A percentile compares a stretch with the other conserved stretches of the same genome.
phyloP scores from a whole-genome alignment of 805 yeast species.

The Cephaloascus fragrans region DNA sequence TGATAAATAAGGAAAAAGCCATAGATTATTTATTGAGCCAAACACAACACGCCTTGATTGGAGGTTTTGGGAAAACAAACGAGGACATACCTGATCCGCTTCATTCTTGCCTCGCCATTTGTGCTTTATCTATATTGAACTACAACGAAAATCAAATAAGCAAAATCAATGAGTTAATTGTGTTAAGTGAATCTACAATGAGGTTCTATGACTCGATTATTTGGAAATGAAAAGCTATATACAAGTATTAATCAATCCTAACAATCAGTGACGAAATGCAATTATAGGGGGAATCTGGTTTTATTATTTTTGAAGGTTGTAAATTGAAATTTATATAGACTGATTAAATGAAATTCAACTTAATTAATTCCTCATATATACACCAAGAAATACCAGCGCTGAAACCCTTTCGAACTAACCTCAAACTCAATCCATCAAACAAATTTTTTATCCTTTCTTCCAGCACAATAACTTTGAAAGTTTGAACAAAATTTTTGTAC shows the following conservation, averaged over 20 bases:
- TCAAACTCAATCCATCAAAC: slow-evolving; percentile 75
- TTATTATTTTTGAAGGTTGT: too few relatives aligned
- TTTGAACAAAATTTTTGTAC: slow-evolving; percentile 30
- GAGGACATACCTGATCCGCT: slow-evolving; percentile 61
- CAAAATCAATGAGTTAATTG: slow-evolving; percentile 16
- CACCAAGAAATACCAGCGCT: slow-evolving; percentile 98
- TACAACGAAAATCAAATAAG: slow-evolving; percentile 7
- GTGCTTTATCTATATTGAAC: slow-evolving; percentile 33
- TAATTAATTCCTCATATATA: slow-evolving; percentile 82
- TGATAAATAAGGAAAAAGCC: slow-evolving; percentile 26
- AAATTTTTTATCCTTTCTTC: slow-evolving; percentile 44
- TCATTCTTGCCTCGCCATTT: slow-evolving; percentile 55
- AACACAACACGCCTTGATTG: slow-evolving; percentile 55
- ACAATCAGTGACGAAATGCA: background rate
- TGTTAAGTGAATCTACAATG: slow-evolving; percentile 12
- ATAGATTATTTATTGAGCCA: slow-evolving; percentile 33
- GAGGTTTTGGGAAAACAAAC: slow-evolving; percentile 71
- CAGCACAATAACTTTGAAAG: slow-evolving; percentile 25
- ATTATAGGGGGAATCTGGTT: too few relatives aligned
- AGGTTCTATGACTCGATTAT: slow-evolving; percentile 1
- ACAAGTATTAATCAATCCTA: too few relatives aligned
- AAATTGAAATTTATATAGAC: too few relatives aligned
- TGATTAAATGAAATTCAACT: slow-evolving; percentile 6
- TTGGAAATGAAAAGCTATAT: background rate
- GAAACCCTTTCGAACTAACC: slow-evolving; percentile 76